phyloP scores from a whole-genome alignment of 257 asterid genomes.

The Thymus mandschuricus region DNA sequence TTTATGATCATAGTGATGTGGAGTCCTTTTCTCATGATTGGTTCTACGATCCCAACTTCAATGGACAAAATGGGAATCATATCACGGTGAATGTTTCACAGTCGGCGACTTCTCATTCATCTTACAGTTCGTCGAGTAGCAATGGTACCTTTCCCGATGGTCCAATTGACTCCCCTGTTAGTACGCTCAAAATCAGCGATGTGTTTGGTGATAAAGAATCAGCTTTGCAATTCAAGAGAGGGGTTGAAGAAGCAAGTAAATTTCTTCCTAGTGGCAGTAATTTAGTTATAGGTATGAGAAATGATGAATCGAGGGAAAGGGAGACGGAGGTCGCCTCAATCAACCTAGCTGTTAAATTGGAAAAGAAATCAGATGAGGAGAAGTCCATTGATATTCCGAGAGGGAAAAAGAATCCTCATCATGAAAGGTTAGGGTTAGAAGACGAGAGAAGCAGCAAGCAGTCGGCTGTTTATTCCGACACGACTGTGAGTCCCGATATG shows the following conservation, averaged over 20 bases:
- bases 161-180: slow-evolving; percentile 56
- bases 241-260: slow-evolving; percentile 67
- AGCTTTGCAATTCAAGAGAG: slow-evolving; percentile 58
- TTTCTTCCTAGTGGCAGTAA: slow-evolving; percentile 57
- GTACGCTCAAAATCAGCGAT: slow-evolving; percentile 47
- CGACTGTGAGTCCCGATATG: slow-evolving; percentile 58
- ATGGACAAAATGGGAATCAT: slow-evolving; percentile 17
- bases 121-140: slow-evolving; percentile 50
- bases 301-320: slow-evolving; percentile 32
- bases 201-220: slow-evolving; percentile 52
- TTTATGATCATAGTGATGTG: slow-evolving; percentile 12
- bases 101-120: slow-evolving; percentile 41
- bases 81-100: slow-evolving; percentile 35
- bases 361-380: slow-evolving; percentile 34
- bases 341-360: slow-evolving; percentile 37
- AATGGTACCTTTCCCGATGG: slow-evolving; percentile 44
- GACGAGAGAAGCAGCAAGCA: slow-evolving; percentile 73
- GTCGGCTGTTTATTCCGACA: slow-evolving; percentile 59
- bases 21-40: slow-evolving; percentile 46
- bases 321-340: slow-evolving; percentile 27
- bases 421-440: slow-evolving; percentile 39
- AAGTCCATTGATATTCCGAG: slow-evolving; percentile 41
- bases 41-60: slow-evolving; percentile 33
- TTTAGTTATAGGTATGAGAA: slow-evolving; percentile 33
- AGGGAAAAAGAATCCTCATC: slow-evolving; percentile 64